A percentile compares a stretch with the other conserved stretches of the same genome.
Evolutionary conservation across 2,329 filamentous ascomycete species (phyloP).

Genomic region (Nemania serpens): DNA sequence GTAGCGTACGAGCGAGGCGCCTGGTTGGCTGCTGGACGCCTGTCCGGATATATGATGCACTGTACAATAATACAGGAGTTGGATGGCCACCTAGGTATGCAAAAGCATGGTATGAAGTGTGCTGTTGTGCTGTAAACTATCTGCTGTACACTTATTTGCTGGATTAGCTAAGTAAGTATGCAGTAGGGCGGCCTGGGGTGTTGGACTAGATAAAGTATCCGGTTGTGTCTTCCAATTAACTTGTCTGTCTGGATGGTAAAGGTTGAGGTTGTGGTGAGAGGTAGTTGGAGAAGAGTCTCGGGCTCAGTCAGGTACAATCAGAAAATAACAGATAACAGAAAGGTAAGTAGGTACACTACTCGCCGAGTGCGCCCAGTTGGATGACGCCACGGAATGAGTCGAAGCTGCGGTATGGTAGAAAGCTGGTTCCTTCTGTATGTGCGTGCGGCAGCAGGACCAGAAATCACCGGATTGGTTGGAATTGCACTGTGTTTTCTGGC

Average conservation of each 20-base stretch:
- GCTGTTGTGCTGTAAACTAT: too few species aligned
- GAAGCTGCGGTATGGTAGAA: background rate
- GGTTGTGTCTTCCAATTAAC: constrained; percentile 10
- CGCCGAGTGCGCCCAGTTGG: background rate
- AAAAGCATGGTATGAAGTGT: background rate
- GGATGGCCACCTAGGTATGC: constrained; percentile 10
- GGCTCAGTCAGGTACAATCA: background rate
- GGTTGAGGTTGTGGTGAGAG: background rate
- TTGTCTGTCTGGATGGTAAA: too few species aligned
- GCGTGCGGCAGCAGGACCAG: background rate
- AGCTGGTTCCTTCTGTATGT: background rate
- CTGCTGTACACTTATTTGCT: too few species aligned
- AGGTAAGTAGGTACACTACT: too few species aligned
- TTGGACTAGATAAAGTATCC: background rate
- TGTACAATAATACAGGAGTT: constrained; percentile 1
- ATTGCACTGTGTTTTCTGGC: constrained; percentile 23
- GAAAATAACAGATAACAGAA: too few species aligned
- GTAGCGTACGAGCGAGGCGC: background rate
- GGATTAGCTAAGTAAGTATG: too few species aligned
- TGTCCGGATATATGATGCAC: constrained; percentile 1
- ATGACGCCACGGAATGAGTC: background rate
- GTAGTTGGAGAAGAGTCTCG: background rate
- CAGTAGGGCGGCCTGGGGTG: background rate
- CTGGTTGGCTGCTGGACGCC: background rate
- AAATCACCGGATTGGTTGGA: constrained; percentile 16